A percentile compares a stretch with the other conserved stretches of the same genome.
Evolutionary conservation across 192 early-diverging fungal species (phyloP).

Genomic region (Entophlyctis luteolus): DNA sequence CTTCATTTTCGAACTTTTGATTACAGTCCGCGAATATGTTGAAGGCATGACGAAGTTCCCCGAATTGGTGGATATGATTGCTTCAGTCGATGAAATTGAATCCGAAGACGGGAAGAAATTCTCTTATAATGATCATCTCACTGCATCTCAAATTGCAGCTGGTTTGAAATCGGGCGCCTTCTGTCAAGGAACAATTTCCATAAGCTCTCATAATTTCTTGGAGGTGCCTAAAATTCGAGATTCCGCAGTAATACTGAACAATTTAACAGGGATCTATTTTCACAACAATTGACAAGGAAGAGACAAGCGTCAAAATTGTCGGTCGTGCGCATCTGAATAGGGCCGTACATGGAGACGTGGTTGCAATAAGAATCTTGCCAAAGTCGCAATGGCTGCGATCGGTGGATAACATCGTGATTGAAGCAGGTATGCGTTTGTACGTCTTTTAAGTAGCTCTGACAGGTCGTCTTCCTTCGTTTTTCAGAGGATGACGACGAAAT

Average conservation of each 20-base stretch:
- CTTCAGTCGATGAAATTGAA: conserved; percentile 42
- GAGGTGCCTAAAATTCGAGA: conserved; percentile 48
- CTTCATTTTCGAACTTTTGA: not conserved
- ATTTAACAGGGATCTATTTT: conserved; percentile 66
- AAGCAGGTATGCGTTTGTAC: conserved; percentile 49
- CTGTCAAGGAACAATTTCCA: conserved; percentile 74
- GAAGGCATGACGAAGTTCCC: conserved; percentile 66
- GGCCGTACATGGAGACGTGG: conserved; percentile 84
- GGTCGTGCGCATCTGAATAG: conserved; percentile 86
- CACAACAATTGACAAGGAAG: conserved; percentile 70
- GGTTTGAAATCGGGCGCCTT: conserved; percentile 80
- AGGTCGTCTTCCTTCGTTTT: not conserved
- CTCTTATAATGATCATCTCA: conserved; percentile 70
- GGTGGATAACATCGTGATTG: conserved; percentile 67
- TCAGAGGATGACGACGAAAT: conserved; percentile 56
- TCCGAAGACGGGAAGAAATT: conserved; percentile 58
- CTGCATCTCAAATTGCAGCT: conserved; percentile 70
- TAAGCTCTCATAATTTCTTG: conserved; percentile 83
- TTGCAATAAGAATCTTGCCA: conserved; percentile 85
- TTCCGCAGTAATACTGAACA: not conserved
- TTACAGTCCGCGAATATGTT: conserved; percentile 71
- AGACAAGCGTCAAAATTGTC: conserved; percentile 70
- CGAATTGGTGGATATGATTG: conserved; percentile 91
- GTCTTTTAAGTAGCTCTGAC: not conserved
- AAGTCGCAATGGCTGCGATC: conserved; percentile 76